phyloP scores from a whole-genome alignment of 306 rosid species.

The Trichosanthes cucumerina region DNA sequence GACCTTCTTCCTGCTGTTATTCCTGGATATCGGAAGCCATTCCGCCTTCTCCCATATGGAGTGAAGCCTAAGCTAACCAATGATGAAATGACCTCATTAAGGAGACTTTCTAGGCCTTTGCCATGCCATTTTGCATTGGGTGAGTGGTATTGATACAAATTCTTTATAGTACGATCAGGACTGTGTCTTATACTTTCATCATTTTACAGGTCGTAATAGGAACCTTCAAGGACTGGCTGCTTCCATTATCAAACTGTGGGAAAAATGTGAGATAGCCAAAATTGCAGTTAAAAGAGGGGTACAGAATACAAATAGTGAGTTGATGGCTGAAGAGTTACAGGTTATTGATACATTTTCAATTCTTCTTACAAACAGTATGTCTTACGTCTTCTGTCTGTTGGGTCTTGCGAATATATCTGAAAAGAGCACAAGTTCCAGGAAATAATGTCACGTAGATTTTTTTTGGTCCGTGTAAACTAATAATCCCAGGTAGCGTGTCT shows the following conservation, averaged over 20 bases:
- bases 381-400: conserved; percentile 1
- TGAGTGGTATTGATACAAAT: conserved; percentile 24
- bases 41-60: conserved; percentile 95
- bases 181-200: background rate
- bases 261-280: conserved; percentile 85
- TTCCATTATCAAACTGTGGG: conserved; percentile 79
- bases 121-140: conserved; percentile 89
- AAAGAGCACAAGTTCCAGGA: background rate
- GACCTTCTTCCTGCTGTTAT: conserved; percentile 75
- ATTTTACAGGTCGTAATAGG: conserved; percentile 55
- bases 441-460: background rate
- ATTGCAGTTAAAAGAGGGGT: conserved; percentile 91
- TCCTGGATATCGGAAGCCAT: conserved; percentile 72
- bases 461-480: background rate
- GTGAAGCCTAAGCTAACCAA: conserved; percentile 70
- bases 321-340: conserved; percentile 89
- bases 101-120: conserved; percentile 72
- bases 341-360: conserved; percentile 21
- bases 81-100: conserved; percentile 79
- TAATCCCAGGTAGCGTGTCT: background rate
- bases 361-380: background rate
- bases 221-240: conserved; percentile 85
- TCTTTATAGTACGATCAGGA: conserved; percentile 10
- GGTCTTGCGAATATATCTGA: conserved; percentile 1
- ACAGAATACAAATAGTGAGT: conserved; percentile 62